phyloP scores from a whole-genome alignment of 2,329 filamentous ascomycete genomes.

The Stromatinia cepivora region DNA sequence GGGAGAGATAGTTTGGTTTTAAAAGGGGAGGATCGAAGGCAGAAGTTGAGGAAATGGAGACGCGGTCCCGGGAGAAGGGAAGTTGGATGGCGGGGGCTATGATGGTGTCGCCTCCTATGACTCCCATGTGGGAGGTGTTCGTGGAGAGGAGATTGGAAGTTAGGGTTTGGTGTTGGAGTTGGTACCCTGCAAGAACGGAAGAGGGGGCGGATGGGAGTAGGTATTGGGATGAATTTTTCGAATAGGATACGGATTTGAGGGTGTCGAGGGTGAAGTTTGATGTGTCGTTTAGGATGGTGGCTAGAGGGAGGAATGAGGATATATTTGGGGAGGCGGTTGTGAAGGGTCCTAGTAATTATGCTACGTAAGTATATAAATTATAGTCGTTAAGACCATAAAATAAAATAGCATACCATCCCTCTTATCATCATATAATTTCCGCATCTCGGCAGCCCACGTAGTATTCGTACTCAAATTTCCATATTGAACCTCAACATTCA shows the following conservation, averaged over 20 bases:
- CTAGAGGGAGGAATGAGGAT: constrained; percentile 14
- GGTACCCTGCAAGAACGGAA: constrained; percentile 5
- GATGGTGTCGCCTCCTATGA: constrained; percentile 11
- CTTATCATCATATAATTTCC: constrained; percentile 15
- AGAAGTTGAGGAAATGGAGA: constrained; percentile 49
- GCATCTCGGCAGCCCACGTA: constrained; percentile 21
- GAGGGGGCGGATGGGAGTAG: constrained; percentile 3
- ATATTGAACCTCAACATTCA: not conserved
- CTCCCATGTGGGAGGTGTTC: constrained; percentile 5
- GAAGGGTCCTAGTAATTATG: constrained; percentile 5
- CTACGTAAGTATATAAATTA: not conserved
- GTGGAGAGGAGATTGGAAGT: not conserved
- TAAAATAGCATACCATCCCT: not conserved
- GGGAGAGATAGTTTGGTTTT: constrained; percentile 46
- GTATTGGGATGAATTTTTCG: constrained; percentile 12
- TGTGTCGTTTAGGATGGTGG: not conserved
- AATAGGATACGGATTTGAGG: not conserved
- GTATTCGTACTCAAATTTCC: constrained; percentile 22
- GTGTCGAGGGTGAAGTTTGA: not conserved
- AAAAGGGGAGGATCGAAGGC: constrained; percentile 42
- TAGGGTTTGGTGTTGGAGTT: constrained; percentile 12
- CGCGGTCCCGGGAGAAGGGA: constrained; percentile 55
- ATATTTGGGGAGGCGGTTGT: constrained; percentile 15
- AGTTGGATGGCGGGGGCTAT: constrained; percentile 42
- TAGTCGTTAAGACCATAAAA: fast-evolving